Evolutionary conservation across 1,284 basidiomycete genomes (phyloP), one percentile per base, ranked within the genome.

Genomic region (Vanrija pseudolonga): DNA sequence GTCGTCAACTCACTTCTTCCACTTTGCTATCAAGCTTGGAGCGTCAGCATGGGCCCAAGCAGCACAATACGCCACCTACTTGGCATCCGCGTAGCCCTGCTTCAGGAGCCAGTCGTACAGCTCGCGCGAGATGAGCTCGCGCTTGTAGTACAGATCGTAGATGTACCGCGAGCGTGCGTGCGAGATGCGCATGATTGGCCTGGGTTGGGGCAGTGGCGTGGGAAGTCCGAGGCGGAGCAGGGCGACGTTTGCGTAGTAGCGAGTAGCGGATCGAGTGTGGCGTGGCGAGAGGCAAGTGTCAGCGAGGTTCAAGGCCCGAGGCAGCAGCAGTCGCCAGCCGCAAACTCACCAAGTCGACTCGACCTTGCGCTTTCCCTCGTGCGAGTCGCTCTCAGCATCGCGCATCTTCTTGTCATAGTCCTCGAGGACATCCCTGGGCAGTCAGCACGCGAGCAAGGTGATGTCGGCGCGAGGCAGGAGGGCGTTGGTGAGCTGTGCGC

Each of bases 31-130:
- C 73, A 98, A 79, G 69, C 95, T 98, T 66, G n/a, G 28, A 47
- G 26, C 20, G 53, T 59, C 40, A 59, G 50, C 47, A 20, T n/a
- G 6, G 18, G 4, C 22, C 24, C 20, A 11, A 24, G 18, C 44
- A 26, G 7, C 26, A 17, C 19, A 4, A 3, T 12, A 14, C 32
- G 11, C 37, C 15, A 53, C 90, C 74, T 72, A 97, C 95, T 96
- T 96, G 45, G 88, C 87, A 75, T 99, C 96, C 12, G 90, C 96
- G 76, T 98, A 98, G 14, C 90, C 90, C 76, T 98, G 89, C 80
- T 98, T 98, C 69, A 98, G 74, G 55, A 99, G 77, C 96, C 96
- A 99, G 77, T 98, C 95, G 74, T 98, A 99, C 47, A 99, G 79
- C 74, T 96, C 90, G 68, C 83, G 85, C 63, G 86, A 88, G 69